phyloP scores from a whole-genome alignment of 1,284 basidiomycete species.

The Malassezia nana region DNA sequence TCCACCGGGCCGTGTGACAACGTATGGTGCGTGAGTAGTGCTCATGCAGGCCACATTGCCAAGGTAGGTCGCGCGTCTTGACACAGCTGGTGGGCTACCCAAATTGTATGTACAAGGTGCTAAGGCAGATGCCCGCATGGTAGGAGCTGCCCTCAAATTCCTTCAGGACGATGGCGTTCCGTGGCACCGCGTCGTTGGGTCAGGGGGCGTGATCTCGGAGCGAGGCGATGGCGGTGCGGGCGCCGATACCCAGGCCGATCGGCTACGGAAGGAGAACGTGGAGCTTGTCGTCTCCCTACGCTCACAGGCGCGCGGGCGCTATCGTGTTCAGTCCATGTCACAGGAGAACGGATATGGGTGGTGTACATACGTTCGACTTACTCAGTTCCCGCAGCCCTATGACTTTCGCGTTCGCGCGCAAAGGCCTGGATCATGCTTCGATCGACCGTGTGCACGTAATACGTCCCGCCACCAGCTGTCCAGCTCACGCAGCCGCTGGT shows the following conservation, averaged over 20 bases:
- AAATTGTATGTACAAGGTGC: slow-evolving; percentile 10
- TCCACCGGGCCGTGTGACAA: slow-evolving; percentile 36
- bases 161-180: slow-evolving; percentile 30
- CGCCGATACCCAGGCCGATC: slow-evolving; percentile 31
- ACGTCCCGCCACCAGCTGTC: slow-evolving; percentile 42
- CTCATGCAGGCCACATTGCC: slow-evolving; percentile 32
- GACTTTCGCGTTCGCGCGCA: not conserved
- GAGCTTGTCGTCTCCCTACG: slow-evolving; percentile 21
- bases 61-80: slow-evolving; percentile 10
- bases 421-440: slow-evolving; percentile 17
- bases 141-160: slow-evolving; percentile 39
- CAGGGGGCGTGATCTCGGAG: slow-evolving; percentile 38
- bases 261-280: slow-evolving; percentile 29
- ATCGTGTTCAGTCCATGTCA: slow-evolving; percentile 9
- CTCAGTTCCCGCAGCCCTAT: slow-evolving; percentile 5
- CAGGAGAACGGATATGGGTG: not conserved
- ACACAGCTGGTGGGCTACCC: slow-evolving; percentile 31
- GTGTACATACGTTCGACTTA: slow-evolving; percentile 8
- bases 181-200: slow-evolving; percentile 39
- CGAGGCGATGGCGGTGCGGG: slow-evolving; percentile 43
- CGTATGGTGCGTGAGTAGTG: slow-evolving; percentile 24
- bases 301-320: not conserved
- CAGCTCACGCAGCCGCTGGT: slow-evolving; percentile 38
- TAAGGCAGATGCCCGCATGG: slow-evolving; percentile 31
- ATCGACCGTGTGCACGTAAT: slow-evolving; percentile 41